Evolutionary conservation across 139 green algal species (phyloP), one percentile per base, ranked within the genome.

Genomic region (Zygnema circumcarinatum): DNA sequence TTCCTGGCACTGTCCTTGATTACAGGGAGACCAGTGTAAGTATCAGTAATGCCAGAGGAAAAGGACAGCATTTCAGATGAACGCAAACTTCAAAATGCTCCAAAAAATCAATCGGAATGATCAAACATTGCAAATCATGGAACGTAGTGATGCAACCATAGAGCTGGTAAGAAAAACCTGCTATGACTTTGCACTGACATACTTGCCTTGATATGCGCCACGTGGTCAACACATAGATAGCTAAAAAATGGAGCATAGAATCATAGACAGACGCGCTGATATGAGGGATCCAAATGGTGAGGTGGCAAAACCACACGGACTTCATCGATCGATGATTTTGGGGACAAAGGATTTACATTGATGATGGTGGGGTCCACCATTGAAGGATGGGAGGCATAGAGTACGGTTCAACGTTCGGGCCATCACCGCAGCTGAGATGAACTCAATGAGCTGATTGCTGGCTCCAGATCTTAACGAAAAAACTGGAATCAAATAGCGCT

Each of bases 361-460:
- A 53, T 83, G 75, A n/a, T 73, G 31, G 75, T 21, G 2, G 75
- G 75, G 75, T n/a, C 75, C 75, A 53, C 39, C 11, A 31, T 35
- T 72, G 75, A 83, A 83, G 75, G n/a, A 3, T 33, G 75, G 3
- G 7, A 83, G 75, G 32, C 75, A 83, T 16, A 83, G 75, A 47
- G 75, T 83, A 25, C 75, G 75, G 32, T 83, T 83, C 39, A 83
- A 53, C 7, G 36, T 11, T 47, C 75, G 75, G 7, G 75, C 75
- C 31, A 83, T 38, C 2, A 40, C 75, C 36, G 32, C 75, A 20
- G 32, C 32, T 20, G 21, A 74, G 3, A 40, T 25, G 2, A 83
- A 74, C 32, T 83, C 75, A 33, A 73, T 31, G n/a, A 35, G 39
- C 32, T 83, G 75, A 53, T 83, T 83, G 32, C 75, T 52, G 3